Evolutionary conservation across 257 asterid genomes (phyloP).

Genomic region (Rubia yunnanensis): DNA sequence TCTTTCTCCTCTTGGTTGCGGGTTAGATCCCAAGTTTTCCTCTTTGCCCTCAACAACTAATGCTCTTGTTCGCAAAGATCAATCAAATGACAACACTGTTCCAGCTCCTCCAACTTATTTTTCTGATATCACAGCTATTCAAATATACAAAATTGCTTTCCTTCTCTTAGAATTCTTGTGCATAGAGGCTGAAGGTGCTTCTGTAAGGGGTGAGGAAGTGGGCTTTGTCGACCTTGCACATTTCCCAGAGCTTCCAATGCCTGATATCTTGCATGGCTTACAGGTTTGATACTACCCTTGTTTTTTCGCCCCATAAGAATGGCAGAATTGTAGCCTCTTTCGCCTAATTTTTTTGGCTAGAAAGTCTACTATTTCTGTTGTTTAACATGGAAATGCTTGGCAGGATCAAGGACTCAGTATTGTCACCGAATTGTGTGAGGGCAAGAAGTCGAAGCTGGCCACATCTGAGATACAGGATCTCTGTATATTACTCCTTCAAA

Average conservation of each 20-base stretch:
- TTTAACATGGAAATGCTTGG: neutral
- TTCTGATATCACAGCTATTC: constrained; percentile 65
- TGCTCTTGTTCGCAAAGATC: constrained; percentile 47
- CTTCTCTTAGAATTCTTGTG: constrained; percentile 75
- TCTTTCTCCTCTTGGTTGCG: constrained; percentile 70
- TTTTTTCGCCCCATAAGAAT: neutral
- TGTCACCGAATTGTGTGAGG: constrained; percentile 72
- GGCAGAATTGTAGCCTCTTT: neutral
- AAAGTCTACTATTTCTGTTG: neutral
- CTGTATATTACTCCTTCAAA: constrained; percentile 59
- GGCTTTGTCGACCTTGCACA: constrained; percentile 79
- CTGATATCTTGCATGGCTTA: constrained; percentile 86
- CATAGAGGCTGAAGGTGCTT: constrained; percentile 72
- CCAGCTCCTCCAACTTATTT: constrained; percentile 40
- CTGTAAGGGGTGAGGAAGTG: constrained; percentile 74
- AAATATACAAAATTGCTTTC: constrained; percentile 61
- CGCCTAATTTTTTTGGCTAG: too few species aligned
- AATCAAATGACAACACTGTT: constrained; percentile 24
- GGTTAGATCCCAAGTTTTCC: constrained; percentile 37
- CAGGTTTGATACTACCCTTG: constrained; percentile 39
- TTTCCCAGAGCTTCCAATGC: constrained; percentile 96
- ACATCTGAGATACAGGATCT: constrained; percentile 42
- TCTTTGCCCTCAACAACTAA: constrained; percentile 34
- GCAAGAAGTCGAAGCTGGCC: constrained; percentile 47
- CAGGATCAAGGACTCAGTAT: constrained; percentile 84